Evolutionary conservation across 2,329 filamentous ascomycete genomes (phyloP).

Genomic region (Penicillium polonicum): DNA sequence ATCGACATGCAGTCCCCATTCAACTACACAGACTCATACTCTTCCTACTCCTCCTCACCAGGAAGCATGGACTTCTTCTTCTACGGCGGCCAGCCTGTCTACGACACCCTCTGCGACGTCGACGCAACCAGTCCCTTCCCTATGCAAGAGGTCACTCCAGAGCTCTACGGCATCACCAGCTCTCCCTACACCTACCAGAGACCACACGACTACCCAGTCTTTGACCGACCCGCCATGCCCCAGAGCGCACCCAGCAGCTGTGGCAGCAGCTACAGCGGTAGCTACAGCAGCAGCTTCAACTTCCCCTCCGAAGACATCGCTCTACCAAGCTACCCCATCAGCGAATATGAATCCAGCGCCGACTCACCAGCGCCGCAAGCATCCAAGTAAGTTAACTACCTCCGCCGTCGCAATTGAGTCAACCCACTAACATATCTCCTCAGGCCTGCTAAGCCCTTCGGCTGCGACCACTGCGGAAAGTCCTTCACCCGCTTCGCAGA

Average conservation of each 20-base stretch:
- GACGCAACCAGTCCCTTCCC: constrained; percentile 17
- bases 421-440: constrained; percentile 4
- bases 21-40: constrained; percentile 22
- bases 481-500: constrained; percentile 50
- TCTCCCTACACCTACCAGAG: constrained; percentile 20
- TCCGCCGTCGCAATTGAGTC: not conserved
- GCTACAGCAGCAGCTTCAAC: constrained; percentile 17
- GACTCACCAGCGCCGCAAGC: constrained; percentile 20
- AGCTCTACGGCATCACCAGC: constrained; percentile 22
- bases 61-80: constrained; percentile 28
- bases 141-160: constrained; percentile 17
- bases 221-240: constrained; percentile 25
- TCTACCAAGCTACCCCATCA: constrained; percentile 17
- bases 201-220: constrained; percentile 19
- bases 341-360: constrained; percentile 13
- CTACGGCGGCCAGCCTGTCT: constrained; percentile 21
- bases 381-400: constrained; percentile 27
- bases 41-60: constrained; percentile 21
- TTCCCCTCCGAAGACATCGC: constrained; percentile 18
- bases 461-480: constrained; percentile 37
- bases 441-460: constrained; percentile 34
- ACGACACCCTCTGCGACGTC: constrained; percentile 20
- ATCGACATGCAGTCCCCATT: constrained; percentile 24
- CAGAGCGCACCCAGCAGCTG: constrained; percentile 27
- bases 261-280: constrained; percentile 15